Evolutionary conservation across 768 basidiomycete genomes (phyloP).

Genomic region (Hirschioporus abietinus): DNA sequence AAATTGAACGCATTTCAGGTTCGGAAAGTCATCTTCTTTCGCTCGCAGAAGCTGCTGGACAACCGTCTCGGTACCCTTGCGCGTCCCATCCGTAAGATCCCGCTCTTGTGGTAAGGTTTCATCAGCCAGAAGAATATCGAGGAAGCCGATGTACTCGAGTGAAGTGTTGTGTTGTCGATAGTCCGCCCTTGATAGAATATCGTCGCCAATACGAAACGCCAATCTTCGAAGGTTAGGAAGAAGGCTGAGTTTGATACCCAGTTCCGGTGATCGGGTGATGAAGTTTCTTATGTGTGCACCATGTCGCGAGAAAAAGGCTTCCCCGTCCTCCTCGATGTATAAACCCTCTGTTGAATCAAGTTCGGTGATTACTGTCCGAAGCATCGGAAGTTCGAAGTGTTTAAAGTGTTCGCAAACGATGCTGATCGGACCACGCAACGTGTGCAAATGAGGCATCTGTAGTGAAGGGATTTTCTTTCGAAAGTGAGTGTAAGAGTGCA

Average conservation of each 20-base stretch:
- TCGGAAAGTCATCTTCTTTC: not conserved
- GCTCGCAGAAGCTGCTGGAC: not conserved
- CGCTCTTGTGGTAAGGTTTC: not conserved
- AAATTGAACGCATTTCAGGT: not conserved
- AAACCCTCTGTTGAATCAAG: not conserved
- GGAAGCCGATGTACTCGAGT: not conserved
- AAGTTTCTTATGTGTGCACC: not conserved
- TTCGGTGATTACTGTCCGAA: not conserved
- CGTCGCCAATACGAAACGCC: not conserved
- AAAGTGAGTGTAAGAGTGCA: not conserved
- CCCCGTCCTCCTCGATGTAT: not conserved
- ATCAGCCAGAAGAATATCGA: not conserved
- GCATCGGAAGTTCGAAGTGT: not conserved
- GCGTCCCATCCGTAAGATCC: not conserved
- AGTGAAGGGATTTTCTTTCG: not conserved
- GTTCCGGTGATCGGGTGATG: not conserved
- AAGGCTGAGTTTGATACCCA: not conserved
- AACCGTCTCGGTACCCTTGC: not conserved
- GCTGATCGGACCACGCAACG: not conserved
- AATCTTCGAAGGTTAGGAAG: not conserved
- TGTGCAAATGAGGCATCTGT: not conserved
- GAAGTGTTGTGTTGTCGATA: not conserved
- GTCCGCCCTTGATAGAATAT: not conserved
- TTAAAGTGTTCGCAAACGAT: not conserved
- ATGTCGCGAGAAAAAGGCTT: not conserved